Base-by-base conservation (phyloP, 768 basidiomycete species). In the Leccinum obscurum region DNA sequence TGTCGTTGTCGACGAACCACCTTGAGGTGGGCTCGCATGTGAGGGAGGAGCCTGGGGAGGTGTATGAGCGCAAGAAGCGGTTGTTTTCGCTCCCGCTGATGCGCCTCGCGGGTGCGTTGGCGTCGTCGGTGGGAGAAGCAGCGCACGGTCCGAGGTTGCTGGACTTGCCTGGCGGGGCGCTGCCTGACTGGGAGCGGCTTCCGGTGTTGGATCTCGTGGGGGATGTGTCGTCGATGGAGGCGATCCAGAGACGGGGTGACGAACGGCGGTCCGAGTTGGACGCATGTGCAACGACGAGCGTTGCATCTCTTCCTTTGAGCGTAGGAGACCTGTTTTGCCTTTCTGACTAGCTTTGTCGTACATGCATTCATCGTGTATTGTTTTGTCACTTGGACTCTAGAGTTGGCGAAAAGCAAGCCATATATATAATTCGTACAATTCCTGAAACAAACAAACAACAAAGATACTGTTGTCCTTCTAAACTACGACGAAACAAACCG, bases 1-100 rank as follows among this genome's bases (percentile, higher is more conserved):
- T 80, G 39, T 93, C 92, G 30, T 72, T 95, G 7, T 94, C 93
- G 61, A 95, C 92, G n/a, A 95, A 95, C 71, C 93, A 93, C 67
- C 81, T 94, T 57, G 93, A 95, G 76, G 80, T 85, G 17, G 93
- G 93, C 32, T 85, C 87, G 44, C 93, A 95, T 66, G 90, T 94
- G 52, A 84, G 83, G 68, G 78, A 78, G 49, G 76, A 78, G 22
- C 82, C 85, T 17, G 76, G 72, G 10, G 77, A 73, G 26, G 76
- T 73, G 24, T 78, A 80, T 63, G 66, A 70, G 64, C 82, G 82
- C 68, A 90, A 87, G 76, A 83, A 83, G 64, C 77, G 77, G 8
- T 69, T 84, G 55, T 95, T 93, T 75, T 73, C 79, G 44, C 75
- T 93, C 8, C 92, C 93, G 13, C 73, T 94, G 64, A 85, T 94